phyloP scores from a whole-genome alignment of 345 rosid genomes.

The Salix viminalis region DNA sequence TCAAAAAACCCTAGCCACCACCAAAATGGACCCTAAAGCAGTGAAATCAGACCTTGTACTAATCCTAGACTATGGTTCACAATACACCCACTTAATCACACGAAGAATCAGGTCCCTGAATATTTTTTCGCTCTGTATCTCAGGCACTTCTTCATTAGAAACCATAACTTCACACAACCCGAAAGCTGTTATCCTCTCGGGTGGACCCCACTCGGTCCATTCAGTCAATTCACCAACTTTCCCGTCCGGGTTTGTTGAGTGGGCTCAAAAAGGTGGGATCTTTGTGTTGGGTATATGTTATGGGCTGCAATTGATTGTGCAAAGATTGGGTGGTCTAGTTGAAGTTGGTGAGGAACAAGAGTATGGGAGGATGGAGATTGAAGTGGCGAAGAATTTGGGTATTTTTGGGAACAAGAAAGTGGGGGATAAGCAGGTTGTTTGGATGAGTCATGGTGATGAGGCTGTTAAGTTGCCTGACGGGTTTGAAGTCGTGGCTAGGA shows the following conservation, averaged over 20 bases:
- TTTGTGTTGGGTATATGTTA: conserved; percentile 79
- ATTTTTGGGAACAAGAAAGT: conserved; percentile 55
- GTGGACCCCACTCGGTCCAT: conserved; percentile 95
- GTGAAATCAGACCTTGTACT: conserved; percentile 65
- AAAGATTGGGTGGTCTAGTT: conserved; percentile 76
- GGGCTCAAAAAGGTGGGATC: conserved; percentile 58
- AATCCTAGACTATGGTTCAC: conserved; percentile 92
- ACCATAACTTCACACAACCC: conserved; percentile 59
- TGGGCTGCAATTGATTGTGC: conserved; percentile 81
- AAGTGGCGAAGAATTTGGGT: conserved; percentile 45
- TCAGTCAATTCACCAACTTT: conserved; percentile 60
- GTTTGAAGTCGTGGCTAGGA: conserved; percentile 68
- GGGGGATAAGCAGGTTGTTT: conserved; percentile 74
- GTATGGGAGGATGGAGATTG: conserved; percentile 95
- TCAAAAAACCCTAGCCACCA: neutral
- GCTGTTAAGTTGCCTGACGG: conserved; percentile 64
- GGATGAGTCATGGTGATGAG: conserved; percentile 99
- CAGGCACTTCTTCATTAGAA: conserved; percentile 72
- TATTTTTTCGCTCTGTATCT: conserved; percentile 77
- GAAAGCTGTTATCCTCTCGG: conserved; percentile 79
- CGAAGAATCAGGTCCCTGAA: conserved; percentile 86
- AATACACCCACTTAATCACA: conserved; percentile 88
- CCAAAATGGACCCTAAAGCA: conserved; percentile 19
- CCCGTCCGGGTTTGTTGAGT: conserved; percentile 65
- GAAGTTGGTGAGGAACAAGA: conserved; percentile 74